Evolutionary conservation across 495 filamentous ascomycete genomes (phyloP).

Genomic region (Penicillium coprophilum): DNA sequence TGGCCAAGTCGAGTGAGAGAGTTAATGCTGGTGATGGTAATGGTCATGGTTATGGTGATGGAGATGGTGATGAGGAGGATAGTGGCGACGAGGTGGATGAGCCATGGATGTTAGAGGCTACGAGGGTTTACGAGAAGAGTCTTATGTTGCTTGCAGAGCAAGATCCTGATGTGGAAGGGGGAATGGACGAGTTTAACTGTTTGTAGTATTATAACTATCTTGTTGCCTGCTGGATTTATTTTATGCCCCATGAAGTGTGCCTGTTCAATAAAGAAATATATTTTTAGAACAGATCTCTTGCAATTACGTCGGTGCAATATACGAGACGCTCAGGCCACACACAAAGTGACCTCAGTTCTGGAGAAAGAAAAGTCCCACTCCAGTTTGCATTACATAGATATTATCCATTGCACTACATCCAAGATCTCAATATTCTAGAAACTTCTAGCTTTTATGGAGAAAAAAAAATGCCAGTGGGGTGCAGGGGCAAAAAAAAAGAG

Average conservation of each 20-base stretch:
- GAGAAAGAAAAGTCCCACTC: background rate
- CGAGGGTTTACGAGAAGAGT: conserved; percentile 74
- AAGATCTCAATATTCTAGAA: conserved; percentile 1
- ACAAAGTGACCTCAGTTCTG: background rate
- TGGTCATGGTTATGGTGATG: conserved; percentile 38
- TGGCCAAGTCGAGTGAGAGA: conserved; percentile 28
- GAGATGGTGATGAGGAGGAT: conserved; percentile 39
- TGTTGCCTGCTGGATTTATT: background rate
- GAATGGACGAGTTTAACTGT: conserved; percentile 5
- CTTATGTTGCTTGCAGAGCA: conserved; percentile 67
- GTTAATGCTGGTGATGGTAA: conserved; percentile 28
- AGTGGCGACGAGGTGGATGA: conserved; percentile 23
- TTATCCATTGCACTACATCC: no score
- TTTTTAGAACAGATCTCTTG: background rate
- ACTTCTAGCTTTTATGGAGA: conserved; percentile 5
- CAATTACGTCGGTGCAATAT: background rate
- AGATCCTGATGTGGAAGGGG: conserved; percentile 35
- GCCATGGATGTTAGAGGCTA: conserved; percentile 65
- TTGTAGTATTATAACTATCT: background rate
- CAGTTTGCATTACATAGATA: background rate
- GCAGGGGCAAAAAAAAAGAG: background rate
- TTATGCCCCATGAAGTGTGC: background rate
- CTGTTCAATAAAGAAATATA: background rate
- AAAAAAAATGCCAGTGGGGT: background rate
- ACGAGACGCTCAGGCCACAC: conserved; percentile 7